Evolutionary conservation across 78 protist species (phyloP).

Genomic region (Dictyostelium discoideum): DNA sequence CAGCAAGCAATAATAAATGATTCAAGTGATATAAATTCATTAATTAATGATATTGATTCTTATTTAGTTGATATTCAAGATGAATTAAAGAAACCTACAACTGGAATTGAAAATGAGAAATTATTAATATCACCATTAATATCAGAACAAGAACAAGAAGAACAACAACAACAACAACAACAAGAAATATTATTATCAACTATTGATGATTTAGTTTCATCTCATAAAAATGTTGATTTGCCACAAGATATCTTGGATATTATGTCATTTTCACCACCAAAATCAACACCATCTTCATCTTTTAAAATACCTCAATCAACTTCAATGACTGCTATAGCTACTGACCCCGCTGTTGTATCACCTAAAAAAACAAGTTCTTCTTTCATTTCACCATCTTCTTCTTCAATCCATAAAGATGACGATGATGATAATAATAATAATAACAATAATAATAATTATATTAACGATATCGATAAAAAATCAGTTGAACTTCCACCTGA

Average conservation of each 20-base stretch:
- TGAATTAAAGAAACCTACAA: slow-evolving; percentile 21
- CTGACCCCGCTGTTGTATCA: neutral
- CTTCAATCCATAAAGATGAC: neutral
- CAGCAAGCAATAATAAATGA: neutral
- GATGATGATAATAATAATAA: neutral
- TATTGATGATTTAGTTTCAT: neutral
- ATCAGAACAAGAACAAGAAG: neutral
- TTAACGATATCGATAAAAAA: too few species aligned
- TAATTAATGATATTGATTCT: slow-evolving; percentile 50
- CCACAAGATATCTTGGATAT: slow-evolving; percentile 15
- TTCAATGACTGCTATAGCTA: neutral
- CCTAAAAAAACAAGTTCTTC: neutral
- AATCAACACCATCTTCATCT: neutral
- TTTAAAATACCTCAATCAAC: neutral
- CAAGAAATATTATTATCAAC: neutral
- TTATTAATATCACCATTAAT: neutral
- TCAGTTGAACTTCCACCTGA: neutral
- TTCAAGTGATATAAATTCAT: slow-evolving; percentile 28
- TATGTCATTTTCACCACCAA: slow-evolving; percentile 16
- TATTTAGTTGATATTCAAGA: slow-evolving; percentile 37
- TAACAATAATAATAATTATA: too few species aligned
- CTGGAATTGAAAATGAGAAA: neutral
- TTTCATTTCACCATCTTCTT: neutral
- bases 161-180: neutral
- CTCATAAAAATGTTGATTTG: neutral